Evolutionary conservation across 2,329 filamentous ascomycete species (phyloP).

Genomic region (Tympanopsis confertula): DNA sequence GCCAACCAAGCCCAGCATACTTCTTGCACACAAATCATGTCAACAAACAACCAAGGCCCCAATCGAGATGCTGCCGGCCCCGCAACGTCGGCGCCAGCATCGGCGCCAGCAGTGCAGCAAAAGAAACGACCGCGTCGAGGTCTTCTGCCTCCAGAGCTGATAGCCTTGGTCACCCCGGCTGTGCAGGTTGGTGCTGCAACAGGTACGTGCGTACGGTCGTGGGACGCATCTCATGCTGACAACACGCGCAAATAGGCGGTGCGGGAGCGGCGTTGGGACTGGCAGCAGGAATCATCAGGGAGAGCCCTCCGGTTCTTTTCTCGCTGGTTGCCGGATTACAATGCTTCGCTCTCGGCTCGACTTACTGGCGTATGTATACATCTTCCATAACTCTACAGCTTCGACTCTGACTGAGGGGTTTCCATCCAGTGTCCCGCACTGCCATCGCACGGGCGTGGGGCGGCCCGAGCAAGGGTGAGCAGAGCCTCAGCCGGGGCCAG

Average conservation of each 20-base stretch:
- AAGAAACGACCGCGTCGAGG: conserved; percentile 15
- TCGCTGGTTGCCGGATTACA: conserved; percentile 64
- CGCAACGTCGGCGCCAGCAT: conserved; percentile 2
- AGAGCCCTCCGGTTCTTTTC: conserved; percentile 57
- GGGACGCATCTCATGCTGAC: conserved; percentile 4
- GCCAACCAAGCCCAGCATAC: too few species aligned
- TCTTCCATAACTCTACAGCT: conserved; percentile 2
- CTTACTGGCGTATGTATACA: conserved; percentile 56
- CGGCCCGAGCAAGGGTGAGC: conserved; percentile 24
- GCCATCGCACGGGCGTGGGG: conserved; percentile 34
- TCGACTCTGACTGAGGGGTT: too few species aligned
- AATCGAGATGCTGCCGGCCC: conserved; percentile 4
- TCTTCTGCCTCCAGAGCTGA: conserved; percentile 28
- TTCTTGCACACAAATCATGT: too few species aligned
- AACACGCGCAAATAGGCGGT: conserved; percentile 28
- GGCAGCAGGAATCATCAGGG: conserved; percentile 59
- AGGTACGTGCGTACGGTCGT: conserved; percentile 8
- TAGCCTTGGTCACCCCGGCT: conserved; percentile 31
- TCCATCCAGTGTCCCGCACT: conserved; percentile 32
- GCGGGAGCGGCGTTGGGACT: conserved; percentile 55
- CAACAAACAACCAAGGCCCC: too few species aligned
- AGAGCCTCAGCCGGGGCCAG: conserved; percentile 42
- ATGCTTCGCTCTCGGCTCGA: conserved; percentile 68
- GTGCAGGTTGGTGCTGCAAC: conserved; percentile 13
- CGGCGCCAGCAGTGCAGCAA: conserved; percentile 3